Base-by-base conservation (phyloP, 1,284 basidiomycete species). In the Ustilago sp. region DNA sequence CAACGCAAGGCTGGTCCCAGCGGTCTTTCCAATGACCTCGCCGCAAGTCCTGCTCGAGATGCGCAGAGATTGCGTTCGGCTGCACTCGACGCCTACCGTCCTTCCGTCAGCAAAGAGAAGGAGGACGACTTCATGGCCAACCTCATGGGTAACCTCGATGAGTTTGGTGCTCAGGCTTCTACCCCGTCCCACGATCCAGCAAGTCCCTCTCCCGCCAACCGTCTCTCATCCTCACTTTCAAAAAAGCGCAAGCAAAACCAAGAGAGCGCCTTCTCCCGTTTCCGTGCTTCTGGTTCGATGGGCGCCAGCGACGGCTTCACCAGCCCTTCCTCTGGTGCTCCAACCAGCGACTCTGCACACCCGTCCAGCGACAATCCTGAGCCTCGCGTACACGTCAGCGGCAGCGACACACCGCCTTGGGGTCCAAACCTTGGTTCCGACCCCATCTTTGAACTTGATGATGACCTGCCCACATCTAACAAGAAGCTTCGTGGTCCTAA, bases 81-180 rank as follows among this genome's bases (percentile, higher is more conserved):
- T 31, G 70, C 70, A 8, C 61, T 73, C 43, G 70, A 80, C 39
- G 74, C 72, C 17, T 76, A 78, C 53, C 59, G 80, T 11, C 79
- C 80, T n/a, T 38, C 73, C 5, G 73, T 79, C 41, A 82, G 64
- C 63, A 70, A 76, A 19, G 82, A 83, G 64, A 78, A 84, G 54
- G 84, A 86, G 45, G 83, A 81, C 34, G 84, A 84, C 71, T 86
- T 86, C 59, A 86, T 86, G 84, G 74, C 76, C 31, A 59, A 67
- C 31, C 68, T 86, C 45, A 77, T 86, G 63, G 82, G 79, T 54
- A 81, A 80, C 28, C 78, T 86, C 36, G 74, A 80, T 38, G 74
- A 77, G 36, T 57, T 68, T 52, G 57, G 71, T 47, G 62, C 59
- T n/a, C 64, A 67, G 43, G 58, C 66, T 48, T 63, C 72, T 58